Base-by-base conservation (phyloP, 768 basidiomycete genomes). In the Mrakia frigida region DNA sequence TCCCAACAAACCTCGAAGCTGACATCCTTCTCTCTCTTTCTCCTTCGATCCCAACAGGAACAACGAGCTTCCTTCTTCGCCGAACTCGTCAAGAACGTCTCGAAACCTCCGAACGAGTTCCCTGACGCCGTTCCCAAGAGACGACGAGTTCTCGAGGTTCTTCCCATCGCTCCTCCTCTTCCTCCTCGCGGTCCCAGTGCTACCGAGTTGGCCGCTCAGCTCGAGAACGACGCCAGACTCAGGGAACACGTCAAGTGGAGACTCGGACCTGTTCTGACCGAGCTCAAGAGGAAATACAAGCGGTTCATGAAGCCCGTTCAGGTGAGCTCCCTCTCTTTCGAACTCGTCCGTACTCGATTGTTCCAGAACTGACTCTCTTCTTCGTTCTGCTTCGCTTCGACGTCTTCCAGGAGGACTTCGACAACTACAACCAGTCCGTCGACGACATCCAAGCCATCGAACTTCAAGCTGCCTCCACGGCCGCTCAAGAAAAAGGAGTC, bases 211-310 rank as follows among this genome's bases (percentile, higher is more conserved):
- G 90, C 91, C 0, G 78, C 89, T 67, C 93, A 96, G 81, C 88
- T 89, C 77, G 92, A 94, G 83, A 91, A 86, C 76, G 96, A 99
- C 81, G 87, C 89, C 79, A 87, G 87, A 78, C 86, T 90, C 37
- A 86, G 93, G 71, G 92, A 93, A 63, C 83, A 94, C 80, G 85
- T 99, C 79, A 92, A 93, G 83, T 92, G 90, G 81, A 88, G 93
- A n/a, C 87, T 98, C n/a, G 92, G 92, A 2, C 92, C 92, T 1
- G 90, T 98, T 70, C 84, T 98, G 71, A 88, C 88, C 2, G 94
- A 98, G 82, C 85, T 99, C 80, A 94, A 93, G 85, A 88, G 92
- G 82, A 94, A 94, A 84, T 94, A 91, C 82, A 93, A 94, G 86
- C 87, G 91, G 79, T 95, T 97, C 81, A 91, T 89, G 0, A 93